Conservation (phyloP, 176 grass and related monocot species). For the Alloteropsis semialata region DNA sequence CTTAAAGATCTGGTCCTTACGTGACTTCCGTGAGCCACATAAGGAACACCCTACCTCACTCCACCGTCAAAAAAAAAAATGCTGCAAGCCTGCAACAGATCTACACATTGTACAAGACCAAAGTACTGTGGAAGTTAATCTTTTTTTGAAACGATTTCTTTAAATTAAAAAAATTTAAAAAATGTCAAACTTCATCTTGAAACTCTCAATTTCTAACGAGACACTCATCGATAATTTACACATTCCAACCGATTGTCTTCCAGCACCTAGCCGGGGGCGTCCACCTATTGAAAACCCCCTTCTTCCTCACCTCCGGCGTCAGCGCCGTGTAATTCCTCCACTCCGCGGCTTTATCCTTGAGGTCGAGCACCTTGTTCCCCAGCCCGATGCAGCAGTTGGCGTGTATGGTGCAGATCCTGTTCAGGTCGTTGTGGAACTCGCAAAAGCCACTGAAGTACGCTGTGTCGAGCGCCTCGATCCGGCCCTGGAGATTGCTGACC, state of each 20-base stretch:
- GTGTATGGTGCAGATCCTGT: conserved; percentile 51
- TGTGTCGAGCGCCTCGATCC: conserved; percentile 41
- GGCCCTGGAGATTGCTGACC: neutral
- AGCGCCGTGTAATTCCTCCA: conserved; percentile 47
- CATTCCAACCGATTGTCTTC: neutral
- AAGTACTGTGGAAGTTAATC: no score
- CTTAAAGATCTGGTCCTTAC: no score
- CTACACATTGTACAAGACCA: no score
- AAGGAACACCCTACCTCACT: no score
- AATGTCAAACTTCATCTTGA: no score
- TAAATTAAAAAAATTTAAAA: no score
- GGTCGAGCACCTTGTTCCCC: conserved; percentile 43
- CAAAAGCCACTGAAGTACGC: conserved; percentile 45
- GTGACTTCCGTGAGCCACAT: no score
- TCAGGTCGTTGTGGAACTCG: conserved; percentile 15
- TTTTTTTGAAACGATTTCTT: no score
- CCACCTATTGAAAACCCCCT: neutral
- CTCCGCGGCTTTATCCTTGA: conserved; percentile 17
- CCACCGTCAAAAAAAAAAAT: no score
- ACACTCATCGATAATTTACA: no score
- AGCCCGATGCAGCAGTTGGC: conserved; percentile 56
- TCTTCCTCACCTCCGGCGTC: neutral
- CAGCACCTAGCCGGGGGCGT: conserved; percentile 1
- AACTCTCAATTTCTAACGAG: no score
- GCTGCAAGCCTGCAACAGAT: no score